phyloP scores from a whole-genome alignment of 2,329 filamentous ascomycete genomes.

The Phaeosphaeria sp. region DNA sequence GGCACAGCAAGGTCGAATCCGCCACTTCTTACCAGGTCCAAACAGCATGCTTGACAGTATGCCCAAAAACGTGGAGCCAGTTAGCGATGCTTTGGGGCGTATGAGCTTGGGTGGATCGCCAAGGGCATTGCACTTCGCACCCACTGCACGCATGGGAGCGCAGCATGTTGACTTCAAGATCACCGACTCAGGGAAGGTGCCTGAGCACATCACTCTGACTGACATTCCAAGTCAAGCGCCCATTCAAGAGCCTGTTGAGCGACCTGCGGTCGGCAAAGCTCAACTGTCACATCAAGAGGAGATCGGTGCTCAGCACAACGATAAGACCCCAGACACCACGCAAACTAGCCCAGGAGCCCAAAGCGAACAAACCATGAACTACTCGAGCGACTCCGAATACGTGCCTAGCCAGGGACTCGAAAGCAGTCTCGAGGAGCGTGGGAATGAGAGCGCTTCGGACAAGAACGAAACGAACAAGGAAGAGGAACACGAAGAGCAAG shows the following conservation, averaged over 20 bases:
- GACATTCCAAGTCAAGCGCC: not conserved
- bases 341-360: not conserved
- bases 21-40: not conserved
- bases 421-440: not conserved
- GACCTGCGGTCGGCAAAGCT: not conserved
- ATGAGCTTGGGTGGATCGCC: not conserved
- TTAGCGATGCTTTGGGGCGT: not conserved
- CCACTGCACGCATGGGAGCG: not conserved
- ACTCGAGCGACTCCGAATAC: conserved; percentile 5
- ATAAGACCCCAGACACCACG: not conserved
- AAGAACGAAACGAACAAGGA: conserved; percentile 10
- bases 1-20: not conserved
- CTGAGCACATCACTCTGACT: not conserved
- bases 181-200: not conserved
- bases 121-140: conserved; percentile 1
- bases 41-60: not conserved
- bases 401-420: conserved; percentile 1
- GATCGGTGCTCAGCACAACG: not conserved
- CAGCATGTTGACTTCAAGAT: not conserved
- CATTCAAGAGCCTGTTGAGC: not conserved
- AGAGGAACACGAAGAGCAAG: conserved; percentile 15
- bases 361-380: not conserved
- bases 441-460: not conserved
- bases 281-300: not conserved
- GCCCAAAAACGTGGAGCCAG: not conserved